phyloP scores from a whole-genome alignment of 2,329 filamentous ascomycete genomes.

The Helicocarpus griseus region DNA sequence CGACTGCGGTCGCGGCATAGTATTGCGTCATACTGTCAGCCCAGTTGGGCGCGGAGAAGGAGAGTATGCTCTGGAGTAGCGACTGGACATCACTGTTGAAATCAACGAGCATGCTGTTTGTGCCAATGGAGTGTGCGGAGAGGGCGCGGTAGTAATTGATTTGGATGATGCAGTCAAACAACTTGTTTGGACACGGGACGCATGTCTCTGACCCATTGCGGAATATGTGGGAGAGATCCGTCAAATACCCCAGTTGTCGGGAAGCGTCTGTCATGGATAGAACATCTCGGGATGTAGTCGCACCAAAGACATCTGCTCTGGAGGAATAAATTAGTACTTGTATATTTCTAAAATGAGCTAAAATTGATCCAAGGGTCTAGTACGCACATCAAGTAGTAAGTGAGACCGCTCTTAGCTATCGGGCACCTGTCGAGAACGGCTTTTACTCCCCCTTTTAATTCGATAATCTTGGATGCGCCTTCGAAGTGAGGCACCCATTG shows the following conservation, averaged over 20 bases:
- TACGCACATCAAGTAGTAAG: conserved; percentile 13
- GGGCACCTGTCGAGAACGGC: conserved; percentile 7
- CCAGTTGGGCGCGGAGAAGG: conserved; percentile 9
- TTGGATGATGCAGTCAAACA: conserved; percentile 11
- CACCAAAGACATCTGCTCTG: conserved; percentile 11
- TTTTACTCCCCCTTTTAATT: conserved; percentile 13
- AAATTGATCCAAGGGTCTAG: not conserved
- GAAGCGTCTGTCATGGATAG: conserved; percentile 6
- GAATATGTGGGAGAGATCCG: conserved; percentile 8
- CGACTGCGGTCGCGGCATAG: conserved; percentile 1
- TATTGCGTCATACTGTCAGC: conserved; percentile 6
- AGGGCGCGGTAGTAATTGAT: conserved; percentile 12
- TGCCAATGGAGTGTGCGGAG: not conserved
- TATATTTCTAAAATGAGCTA: not conserved
- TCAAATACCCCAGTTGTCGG: conserved; percentile 9
- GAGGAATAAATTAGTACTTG: not conserved
- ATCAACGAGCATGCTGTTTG: not conserved
- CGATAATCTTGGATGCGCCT: conserved; percentile 14
- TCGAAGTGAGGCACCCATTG: conserved; percentile 15
- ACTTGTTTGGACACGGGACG: conserved; percentile 10
- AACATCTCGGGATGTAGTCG: conserved; percentile 5
- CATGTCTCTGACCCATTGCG: conserved; percentile 12
- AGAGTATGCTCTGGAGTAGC: conserved; percentile 10
- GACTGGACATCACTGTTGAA: not conserved
- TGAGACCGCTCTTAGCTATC: conserved; percentile 3